These are phyloP conservation scores for Acrocalymma vagum DNA, from an alignment of 2,329 filamentous ascomycete genomes.

Conservation along the genomic window DNA sequence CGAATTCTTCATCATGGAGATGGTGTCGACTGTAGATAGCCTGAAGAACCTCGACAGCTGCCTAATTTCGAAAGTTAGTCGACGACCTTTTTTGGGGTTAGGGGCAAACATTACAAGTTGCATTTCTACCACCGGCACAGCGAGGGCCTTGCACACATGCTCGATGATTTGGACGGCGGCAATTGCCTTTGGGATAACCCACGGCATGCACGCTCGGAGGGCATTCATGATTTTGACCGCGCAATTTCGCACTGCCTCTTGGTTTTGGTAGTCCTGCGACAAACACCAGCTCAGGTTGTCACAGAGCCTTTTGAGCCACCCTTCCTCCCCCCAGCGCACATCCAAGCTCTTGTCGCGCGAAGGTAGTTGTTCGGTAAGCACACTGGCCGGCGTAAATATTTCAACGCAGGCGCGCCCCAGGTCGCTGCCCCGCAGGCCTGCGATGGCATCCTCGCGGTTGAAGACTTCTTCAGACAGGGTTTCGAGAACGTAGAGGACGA, in stretches of 20 bases:
- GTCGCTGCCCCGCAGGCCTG: conserved; percentile 81
- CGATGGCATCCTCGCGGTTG: conserved; percentile 86
- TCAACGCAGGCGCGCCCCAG: conserved; percentile 92
- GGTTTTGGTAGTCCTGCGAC: conserved; percentile 69
- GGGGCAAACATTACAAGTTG: conserved; percentile 39
- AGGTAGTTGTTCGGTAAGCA: conserved; percentile 79
- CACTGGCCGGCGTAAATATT: conserved; percentile 82
- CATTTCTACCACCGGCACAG: conserved; percentile 44
- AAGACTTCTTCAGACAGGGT: conserved; percentile 95
- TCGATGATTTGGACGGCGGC: conserved; percentile 58
- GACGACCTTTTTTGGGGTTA: background rate
- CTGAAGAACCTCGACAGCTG: conserved; percentile 82
- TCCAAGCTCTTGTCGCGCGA: conserved; percentile 73
- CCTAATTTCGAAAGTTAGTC: conserved; percentile 38
- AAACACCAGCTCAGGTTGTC: conserved; percentile 78
- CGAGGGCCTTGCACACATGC: conserved; percentile 48
- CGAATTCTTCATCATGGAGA: conserved; percentile 80
- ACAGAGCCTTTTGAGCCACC: conserved; percentile 84
- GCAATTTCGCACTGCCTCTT: conserved; percentile 73
- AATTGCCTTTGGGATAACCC: conserved; percentile 87
- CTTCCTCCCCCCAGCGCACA: conserved; percentile 80
- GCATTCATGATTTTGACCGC: conserved; percentile 80
- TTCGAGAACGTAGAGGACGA: conserved; percentile 89
- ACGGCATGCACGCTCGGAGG: conserved; percentile 80
- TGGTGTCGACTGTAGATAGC: conserved; percentile 78